phyloP scores from a whole-genome alignment of 1,284 basidiomycete genomes.

The Papiliotrema nemorosa region DNA sequence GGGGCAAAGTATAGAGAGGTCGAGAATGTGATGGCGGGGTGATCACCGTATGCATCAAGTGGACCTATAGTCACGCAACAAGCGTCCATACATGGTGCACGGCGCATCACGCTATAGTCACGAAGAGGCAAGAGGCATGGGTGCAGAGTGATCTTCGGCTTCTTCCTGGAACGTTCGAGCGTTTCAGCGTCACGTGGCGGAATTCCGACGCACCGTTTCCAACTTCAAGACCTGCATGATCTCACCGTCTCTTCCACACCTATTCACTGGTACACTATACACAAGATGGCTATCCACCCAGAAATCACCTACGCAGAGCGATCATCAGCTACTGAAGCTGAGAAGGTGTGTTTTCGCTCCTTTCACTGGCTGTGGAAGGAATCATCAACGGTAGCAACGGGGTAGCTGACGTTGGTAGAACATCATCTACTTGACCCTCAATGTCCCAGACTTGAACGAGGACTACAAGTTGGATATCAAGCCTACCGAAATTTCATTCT shows the following conservation, averaged over 20 bases:
- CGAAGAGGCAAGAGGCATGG: too few species aligned
- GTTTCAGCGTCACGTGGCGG: too few species aligned
- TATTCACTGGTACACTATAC: too few species aligned
- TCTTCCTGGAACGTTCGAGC: too few species aligned
- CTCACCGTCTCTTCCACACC: too few species aligned
- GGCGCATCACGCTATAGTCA: too few species aligned
- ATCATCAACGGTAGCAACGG: too few species aligned
- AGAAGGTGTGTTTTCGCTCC: constrained; percentile 59
- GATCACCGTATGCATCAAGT: background rate
- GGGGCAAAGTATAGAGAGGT: background rate
- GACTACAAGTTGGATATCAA: constrained; percentile 64
- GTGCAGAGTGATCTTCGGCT: too few species aligned
- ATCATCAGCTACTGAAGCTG: constrained; percentile 61
- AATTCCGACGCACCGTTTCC: too few species aligned
- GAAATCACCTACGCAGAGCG: constrained; percentile 90
- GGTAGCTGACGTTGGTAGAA: constrained; percentile 56
- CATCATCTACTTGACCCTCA: constrained; percentile 75
- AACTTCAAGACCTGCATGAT: too few species aligned
- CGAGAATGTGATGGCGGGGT: background rate
- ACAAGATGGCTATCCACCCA: constrained; percentile 59
- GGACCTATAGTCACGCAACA: background rate
- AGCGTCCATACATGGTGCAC: too few species aligned
- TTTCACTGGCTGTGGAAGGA: too few species aligned
- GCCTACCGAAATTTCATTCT: constrained; percentile 63
- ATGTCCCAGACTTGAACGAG: constrained; percentile 73